These are phyloP conservation scores for Usnea hakonensis DNA, from an alignment of 495 filamentous ascomycete genomes.

Conservation along the genomic window DNA sequence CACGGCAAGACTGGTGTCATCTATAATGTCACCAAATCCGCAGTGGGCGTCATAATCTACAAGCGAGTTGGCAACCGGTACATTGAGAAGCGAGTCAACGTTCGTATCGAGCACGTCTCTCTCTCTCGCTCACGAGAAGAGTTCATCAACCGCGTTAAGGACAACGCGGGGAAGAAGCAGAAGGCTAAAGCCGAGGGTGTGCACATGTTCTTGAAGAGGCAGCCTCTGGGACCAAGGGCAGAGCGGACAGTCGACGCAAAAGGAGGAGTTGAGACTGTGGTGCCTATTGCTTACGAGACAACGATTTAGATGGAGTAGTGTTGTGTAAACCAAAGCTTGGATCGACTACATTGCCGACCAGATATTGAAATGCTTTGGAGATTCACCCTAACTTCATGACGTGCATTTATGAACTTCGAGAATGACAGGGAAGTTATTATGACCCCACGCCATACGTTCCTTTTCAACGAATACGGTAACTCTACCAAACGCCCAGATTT, in stretches of 20 bases:
- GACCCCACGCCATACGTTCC: not conserved
- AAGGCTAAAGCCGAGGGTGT: conserved; percentile 84
- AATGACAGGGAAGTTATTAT: not conserved
- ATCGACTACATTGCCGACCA: not conserved
- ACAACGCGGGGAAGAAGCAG: conserved; percentile 83
- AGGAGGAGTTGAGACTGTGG: conserved; percentile 80
- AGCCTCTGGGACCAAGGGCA: conserved; percentile 70
- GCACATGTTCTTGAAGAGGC: conserved; percentile 85
- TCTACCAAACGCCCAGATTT: not conserved
- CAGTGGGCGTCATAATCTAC: conserved; percentile 96
- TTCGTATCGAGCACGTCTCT: conserved; percentile 95
- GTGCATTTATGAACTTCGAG: not conserved
- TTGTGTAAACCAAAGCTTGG: not conserved
- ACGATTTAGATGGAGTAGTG: conserved; percentile 71
- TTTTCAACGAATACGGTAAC: not conserved
- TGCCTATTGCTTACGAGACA: conserved; percentile 92
- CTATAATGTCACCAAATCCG: conserved; percentile 96
- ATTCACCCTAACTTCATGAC: not conserved
- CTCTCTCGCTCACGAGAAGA: conserved; percentile 89
- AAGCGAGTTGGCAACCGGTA: conserved; percentile 97
- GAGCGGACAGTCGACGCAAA: conserved; percentile 66
- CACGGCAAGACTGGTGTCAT: conserved; percentile 97
- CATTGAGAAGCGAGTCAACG: conserved; percentile 98
- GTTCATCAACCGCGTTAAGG: conserved; percentile 93
- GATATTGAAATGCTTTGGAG: not conserved